Base-by-base conservation (phyloP, 768 basidiomycete genomes). In the Scleroderma bovista region DNA sequence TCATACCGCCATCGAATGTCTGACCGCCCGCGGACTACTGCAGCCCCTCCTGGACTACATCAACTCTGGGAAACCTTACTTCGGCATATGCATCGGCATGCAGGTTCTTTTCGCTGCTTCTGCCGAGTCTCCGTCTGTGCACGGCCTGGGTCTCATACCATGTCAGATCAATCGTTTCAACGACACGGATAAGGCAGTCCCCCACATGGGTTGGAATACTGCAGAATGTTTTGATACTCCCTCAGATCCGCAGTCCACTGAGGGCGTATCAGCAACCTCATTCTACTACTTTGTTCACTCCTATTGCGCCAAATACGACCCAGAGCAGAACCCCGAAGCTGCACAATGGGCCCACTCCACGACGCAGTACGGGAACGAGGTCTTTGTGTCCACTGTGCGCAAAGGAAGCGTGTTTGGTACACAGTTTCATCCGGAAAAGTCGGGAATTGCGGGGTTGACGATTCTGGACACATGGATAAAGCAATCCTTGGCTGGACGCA, bases 371-470 rank as follows among this genome's bases (percentile, higher is more conserved):
- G 96, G 95, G n/a, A 77, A 81, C 51, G 92, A 98, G 69, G 68
- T 88, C 19, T 98, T 97, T 68, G 74, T 96, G 51, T 89, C 95
- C 23, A 78, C 83, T 9, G 82, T 98, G 17, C 84, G 82, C 59
- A 83, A 79, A 57, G 82, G 78, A 36, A 95, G 92, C 65, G 79
- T 97, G 48, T 95, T 93, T 62, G 95, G 80, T 20, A 87, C 86
- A 15, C 96, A 99, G 65, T 98, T 97, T 70, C 96, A 99, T 69
- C 96, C 96, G 17, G 96, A 99, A 70, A 99, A 99, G 69, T 94
- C 92, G 1, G 95, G 96, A 17, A 68, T 72, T 26, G 89, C 93
- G 0, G 96, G 96, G 13, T 79, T 98, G 24, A 73, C 76, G 23
- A 76, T 97, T 36, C 73, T 98, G 40, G 77, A 81, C 51, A 70